Percentiles rank a stretch among this genome's conserved stretches.
These are phyloP conservation scores for Yamadazyma conglobata DNA, from an alignment of 1,139 yeast species.

Conservation along the genomic window DNA sequence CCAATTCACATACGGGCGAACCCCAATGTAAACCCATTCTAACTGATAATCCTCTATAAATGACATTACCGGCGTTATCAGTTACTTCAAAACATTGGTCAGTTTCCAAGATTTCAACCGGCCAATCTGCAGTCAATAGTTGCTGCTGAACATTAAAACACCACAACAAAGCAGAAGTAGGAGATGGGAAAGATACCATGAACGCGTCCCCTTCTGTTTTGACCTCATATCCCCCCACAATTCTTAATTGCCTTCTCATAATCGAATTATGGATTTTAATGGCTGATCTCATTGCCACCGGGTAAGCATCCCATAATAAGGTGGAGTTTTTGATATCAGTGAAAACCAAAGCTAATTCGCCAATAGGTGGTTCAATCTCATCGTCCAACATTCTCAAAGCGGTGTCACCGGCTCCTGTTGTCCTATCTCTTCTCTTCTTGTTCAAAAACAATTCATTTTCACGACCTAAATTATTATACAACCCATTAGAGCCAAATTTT, in stretches of 20 bases:
- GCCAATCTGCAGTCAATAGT: constrained; percentile 86
- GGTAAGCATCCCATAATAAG: constrained; percentile 86
- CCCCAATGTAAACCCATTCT: constrained; percentile 99
- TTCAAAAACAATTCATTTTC: constrained; percentile 40
- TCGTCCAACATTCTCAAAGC: constrained; percentile 80
- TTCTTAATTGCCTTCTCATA: constrained; percentile 90
- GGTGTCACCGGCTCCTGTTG: constrained; percentile 78
- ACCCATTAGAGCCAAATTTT: constrained; percentile 27
- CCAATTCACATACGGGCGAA: constrained; percentile 91
- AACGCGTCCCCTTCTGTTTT: constrained; percentile 99
- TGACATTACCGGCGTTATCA: constrained; percentile 58
- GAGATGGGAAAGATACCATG: constrained; percentile 97
- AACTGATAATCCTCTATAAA: constrained; percentile 87
- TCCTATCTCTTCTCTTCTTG: constrained; percentile 55
- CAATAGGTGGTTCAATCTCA: constrained; percentile 93
- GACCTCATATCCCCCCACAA: constrained; percentile 96
- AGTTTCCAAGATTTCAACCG: constrained; percentile 81
- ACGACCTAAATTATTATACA: constrained; percentile 40
- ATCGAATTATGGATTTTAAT: constrained; percentile 89
- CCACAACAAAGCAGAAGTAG: constrained; percentile 89
- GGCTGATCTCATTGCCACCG: constrained; percentile 95
- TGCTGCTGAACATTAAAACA: constrained; percentile 91
- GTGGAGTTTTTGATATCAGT: constrained; percentile 97
- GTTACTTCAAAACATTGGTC: constrained; percentile 81
- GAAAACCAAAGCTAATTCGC: constrained; percentile 90